Conservation (phyloP, 768 basidiomycete genomes). For the Panaeolus papilionaceus region DNA sequence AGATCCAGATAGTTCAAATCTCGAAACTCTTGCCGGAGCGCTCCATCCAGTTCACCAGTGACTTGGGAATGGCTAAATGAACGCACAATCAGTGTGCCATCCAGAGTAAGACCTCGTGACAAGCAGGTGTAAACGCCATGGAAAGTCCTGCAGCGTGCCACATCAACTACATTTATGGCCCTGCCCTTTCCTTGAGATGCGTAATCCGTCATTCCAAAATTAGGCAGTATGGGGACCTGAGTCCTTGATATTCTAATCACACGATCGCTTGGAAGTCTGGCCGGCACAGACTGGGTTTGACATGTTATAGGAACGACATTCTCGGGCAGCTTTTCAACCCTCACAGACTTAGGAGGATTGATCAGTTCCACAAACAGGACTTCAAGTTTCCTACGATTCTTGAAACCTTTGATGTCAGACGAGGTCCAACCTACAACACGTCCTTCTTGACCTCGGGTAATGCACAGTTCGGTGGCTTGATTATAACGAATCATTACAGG, state of each 20-base stretch:
- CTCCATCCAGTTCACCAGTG: background rate
- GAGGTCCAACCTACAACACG: conserved; percentile 35
- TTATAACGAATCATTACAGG: conserved; percentile 41
- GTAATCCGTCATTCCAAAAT: conserved; percentile 41
- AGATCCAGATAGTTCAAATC: conserved; percentile 2
- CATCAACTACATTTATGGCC: background rate
- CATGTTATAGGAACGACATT: conserved; percentile 38
- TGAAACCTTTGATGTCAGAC: conserved; percentile 13
- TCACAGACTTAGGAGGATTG: conserved; percentile 30
- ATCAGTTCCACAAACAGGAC: conserved; percentile 37
- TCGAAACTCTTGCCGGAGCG: background rate
- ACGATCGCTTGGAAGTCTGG: background rate
- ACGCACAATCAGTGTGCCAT: background rate
- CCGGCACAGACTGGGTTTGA: background rate
- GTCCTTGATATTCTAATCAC: background rate
- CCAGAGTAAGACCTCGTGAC: background rate
- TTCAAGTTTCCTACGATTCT: conserved; percentile 30
- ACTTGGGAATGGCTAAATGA: too few species aligned
- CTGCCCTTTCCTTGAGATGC: conserved; percentile 37
- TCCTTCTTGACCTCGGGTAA: conserved; percentile 37
- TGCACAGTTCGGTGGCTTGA: conserved; percentile 32
- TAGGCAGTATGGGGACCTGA: conserved; percentile 32
- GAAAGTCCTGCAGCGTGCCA: background rate
- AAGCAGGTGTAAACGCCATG: background rate
- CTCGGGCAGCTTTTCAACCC: conserved; percentile 33